A percentile compares a stretch with the other conserved stretches of the same genome.
Evolutionary conservation across 768 basidiomycete species (phyloP).

Genomic region (Amanita inopinata): DNA sequence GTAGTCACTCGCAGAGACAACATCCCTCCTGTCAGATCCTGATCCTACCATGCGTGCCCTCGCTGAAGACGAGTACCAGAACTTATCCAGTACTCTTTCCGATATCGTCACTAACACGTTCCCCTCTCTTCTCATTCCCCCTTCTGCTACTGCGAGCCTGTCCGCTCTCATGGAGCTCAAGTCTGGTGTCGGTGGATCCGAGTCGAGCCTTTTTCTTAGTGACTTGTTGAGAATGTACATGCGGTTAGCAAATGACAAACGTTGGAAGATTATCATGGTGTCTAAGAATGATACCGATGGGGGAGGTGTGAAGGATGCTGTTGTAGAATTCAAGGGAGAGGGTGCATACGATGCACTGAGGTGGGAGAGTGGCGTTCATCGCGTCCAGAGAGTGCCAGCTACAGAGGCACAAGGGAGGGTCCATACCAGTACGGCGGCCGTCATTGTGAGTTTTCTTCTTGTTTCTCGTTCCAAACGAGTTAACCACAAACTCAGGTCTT

Average conservation of each 20-base stretch:
- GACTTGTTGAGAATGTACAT: conserved; percentile 80
- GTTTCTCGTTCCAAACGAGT: neutral
- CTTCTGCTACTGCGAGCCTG: conserved; percentile 52
- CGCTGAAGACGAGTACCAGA: conserved; percentile 55
- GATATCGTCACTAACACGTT: conserved; percentile 36
- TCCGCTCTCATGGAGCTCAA: conserved; percentile 87
- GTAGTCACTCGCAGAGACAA: conserved; percentile 61
- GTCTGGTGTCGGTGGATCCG: conserved; percentile 87
- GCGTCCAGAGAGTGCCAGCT: conserved; percentile 88
- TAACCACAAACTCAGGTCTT: conserved; percentile 51
- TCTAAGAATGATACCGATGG: conserved; percentile 46
- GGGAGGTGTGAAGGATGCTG: conserved; percentile 71
- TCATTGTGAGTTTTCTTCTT: conserved; percentile 51
- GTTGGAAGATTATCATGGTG: conserved; percentile 56
- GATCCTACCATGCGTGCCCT: conserved; percentile 70
- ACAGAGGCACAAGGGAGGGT: conserved; percentile 84
- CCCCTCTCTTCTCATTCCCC: conserved; percentile 65
- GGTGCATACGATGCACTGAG: conserved; percentile 71
- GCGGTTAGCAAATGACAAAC: conserved; percentile 43
- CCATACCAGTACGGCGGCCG: conserved; percentile 86
- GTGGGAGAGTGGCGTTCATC: conserved; percentile 94
- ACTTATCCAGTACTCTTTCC: conserved; percentile 29
- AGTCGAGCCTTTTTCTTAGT: conserved; percentile 72
- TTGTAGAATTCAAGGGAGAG: conserved; percentile 68
- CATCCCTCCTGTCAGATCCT: conserved; percentile 54